phyloP scores from a whole-genome alignment of 2,329 filamentous ascomycete genomes.

The Grosmannia clavigera region DNA sequence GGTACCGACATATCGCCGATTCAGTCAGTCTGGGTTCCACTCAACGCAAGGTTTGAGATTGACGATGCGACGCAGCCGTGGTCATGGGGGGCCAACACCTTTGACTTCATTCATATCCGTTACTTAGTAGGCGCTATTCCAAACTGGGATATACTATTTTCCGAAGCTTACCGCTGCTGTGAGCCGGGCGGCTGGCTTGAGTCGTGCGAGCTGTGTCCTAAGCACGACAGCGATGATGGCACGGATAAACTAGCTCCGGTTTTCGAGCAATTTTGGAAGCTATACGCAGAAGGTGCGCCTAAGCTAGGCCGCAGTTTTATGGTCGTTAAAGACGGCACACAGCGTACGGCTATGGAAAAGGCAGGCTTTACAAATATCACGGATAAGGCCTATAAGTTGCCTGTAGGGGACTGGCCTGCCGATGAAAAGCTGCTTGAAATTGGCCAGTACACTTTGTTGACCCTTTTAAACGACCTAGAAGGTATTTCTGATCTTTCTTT shows the following conservation, averaged over 20 bases:
- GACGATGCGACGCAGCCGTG: conserved; percentile 44
- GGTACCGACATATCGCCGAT: conserved; percentile 46
- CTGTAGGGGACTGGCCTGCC: not conserved
- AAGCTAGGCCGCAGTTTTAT: not conserved
- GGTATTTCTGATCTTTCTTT: not conserved
- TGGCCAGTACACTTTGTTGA: not conserved
- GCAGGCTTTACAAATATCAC: conserved; percentile 3
- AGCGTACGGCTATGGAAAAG: not conserved
- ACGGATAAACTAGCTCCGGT: not conserved
- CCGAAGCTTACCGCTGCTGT: conserved; percentile 33
- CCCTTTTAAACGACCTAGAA: not conserved
- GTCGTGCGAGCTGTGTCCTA: conserved; percentile 10
- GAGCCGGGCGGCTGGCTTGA: conserved; percentile 35
- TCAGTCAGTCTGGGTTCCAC: conserved; percentile 43
- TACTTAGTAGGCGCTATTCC: conserved; percentile 38
- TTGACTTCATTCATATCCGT: conserved; percentile 47
- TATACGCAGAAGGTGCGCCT: not conserved
- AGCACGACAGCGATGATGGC: conserved; percentile 16
- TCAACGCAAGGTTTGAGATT: conserved; percentile 41
- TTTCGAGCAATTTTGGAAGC: not conserved
- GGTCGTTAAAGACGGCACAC: not conserved
- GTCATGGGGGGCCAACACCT: conserved; percentile 30
- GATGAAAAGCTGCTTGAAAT: not conserved
- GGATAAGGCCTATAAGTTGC: conserved; percentile 1
- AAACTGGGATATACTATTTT: conserved; percentile 38